phyloP scores from a whole-genome alignment of 2,329 filamentous ascomycete genomes.

The Pleochaeta shiraiana region DNA sequence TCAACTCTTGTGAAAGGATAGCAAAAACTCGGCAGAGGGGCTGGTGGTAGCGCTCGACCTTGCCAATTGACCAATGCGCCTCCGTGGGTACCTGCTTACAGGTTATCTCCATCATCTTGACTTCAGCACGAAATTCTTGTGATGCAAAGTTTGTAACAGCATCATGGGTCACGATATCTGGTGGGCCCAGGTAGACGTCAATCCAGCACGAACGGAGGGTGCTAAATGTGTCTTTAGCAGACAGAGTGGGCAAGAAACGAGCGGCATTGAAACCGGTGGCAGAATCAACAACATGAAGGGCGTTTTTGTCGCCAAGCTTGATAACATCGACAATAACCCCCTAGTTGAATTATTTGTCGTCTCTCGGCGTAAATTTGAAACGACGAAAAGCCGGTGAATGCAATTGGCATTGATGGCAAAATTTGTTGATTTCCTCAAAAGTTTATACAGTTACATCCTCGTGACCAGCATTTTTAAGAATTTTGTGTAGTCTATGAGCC shows the following conservation, averaged over 20 bases:
- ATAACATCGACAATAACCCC: conserved; percentile 5
- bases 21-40: neutral
- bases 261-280: neutral
- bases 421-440: neutral
- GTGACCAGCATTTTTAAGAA: neutral
- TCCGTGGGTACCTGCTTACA: neutral
- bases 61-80: neutral
- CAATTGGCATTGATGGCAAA: neutral
- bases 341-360: conserved; percentile 4
- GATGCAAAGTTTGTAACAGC: neutral
- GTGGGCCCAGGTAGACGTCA: neutral
- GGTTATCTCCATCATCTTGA: neutral
- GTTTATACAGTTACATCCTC: neutral
- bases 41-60: neutral
- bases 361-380: neutral
- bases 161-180: neutral
- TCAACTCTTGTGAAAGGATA: neutral
- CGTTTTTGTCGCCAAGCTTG: neutral
- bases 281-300: neutral
- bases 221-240: neutral
- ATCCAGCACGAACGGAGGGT: neutral
- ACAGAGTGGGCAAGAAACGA: neutral
- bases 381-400: neutral
- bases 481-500: neutral
- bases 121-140: neutral